Base-by-base conservation (phyloP, 768 basidiomycete genomes). In the Leccinellum rugosiceps region DNA sequence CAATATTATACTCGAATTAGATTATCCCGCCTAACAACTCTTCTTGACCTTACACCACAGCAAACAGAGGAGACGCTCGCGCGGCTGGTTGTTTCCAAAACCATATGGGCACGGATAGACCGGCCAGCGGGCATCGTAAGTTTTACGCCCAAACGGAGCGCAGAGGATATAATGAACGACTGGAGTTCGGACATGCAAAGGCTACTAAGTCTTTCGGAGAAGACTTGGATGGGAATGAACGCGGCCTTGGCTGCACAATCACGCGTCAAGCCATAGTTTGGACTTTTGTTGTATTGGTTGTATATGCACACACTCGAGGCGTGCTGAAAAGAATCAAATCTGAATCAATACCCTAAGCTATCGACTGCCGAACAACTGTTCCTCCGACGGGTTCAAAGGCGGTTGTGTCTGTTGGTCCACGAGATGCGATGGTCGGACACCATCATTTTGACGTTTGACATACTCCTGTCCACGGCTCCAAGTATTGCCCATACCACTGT, bases 141-240 rank as follows among this genome's bases (percentile, higher is more conserved):
- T 68, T 99, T 99, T 80, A 84, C 85, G 64, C 83, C 80, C 64
- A 90, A 88, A 74, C 85, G 86, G 63, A 86, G 80, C 54, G 83
- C 91, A 2, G 95, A 98, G 68, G 94, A 97, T 65, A 88, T 94
- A 6, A 88, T 99, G 87, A 98, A 98, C 68, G 92, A 93, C 60
- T 99, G 97, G 96, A 95, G 93, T 74, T 90, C 87, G 21, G 95
- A 98, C 68, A 93, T 99, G 83, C 90, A 88, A 66, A 94, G 90
- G 75, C 76, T 99, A 67, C 79, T 99, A 58, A 83, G 89, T 17
- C 74, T 97, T 43, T 91, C 94, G 14, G 97, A 99, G 77, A 98
- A 98, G 83, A 94, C 93, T n/a, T 97, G 95, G 92, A 94, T 94
- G 92, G 89, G 88, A 35, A 87, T 94, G 82, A 93, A 93, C 63